Evolutionary conservation across 2,329 filamentous ascomycete species (phyloP), one percentile per base, ranked within the genome.

Genomic region (Sarocladiaceae sp.): DNA sequence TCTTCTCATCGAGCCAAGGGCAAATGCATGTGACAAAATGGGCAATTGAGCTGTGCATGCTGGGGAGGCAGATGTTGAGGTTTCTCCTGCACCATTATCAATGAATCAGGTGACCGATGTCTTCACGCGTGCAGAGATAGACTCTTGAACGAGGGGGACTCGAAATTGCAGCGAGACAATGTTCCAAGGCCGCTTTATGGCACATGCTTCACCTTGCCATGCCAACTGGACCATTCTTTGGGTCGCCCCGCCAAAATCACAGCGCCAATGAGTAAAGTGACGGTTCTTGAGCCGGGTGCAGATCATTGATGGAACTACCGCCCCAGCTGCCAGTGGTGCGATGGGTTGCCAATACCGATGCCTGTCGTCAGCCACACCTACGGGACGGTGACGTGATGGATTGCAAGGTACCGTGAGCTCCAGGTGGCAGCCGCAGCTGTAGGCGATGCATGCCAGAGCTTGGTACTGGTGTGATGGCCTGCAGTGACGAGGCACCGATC

Each of bases 381-480:
- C 48, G 43, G 50, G 48, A 47, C 48, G 50, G 54, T 57, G 55
- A 57, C 55, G 55, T 57, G 53, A 57, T 57, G 50, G 53, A 56
- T 52, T 55, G 35, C 33, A 46, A 43, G 23, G 35, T 20, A 44
- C 32, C 44, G 12, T 43, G 48, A n/a, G n/a, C n/a, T n/a, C n/a
- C n/a, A n/a, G n/a, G n/a, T n/a, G n/a, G n/a, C n/a, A n/a, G n/a
- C n/a, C n/a, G n/a, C n/a, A n/a, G n/a, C n/a, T n/a, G n/a, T n/a
- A n/a, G n/a, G n/a, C n/a, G n/a, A n/a, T n/a, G n/a, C n/a, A n/a
- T n/a, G n/a, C n/a, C n/a, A n/a, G n/a, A n/a, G n/a, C n/a, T n/a
- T n/a, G n/a, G n/a, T n/a, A n/a, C n/a, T n/a, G n/a, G n/a, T n/a
- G n/a, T n/a, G n/a, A n/a, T n/a, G n/a, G n/a, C n/a, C n/a, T n/a